These are phyloP conservation scores for Fusarium dlaminii DNA, from an alignment of 2,329 filamentous ascomycete species.

Conservation along the genomic window DNA sequence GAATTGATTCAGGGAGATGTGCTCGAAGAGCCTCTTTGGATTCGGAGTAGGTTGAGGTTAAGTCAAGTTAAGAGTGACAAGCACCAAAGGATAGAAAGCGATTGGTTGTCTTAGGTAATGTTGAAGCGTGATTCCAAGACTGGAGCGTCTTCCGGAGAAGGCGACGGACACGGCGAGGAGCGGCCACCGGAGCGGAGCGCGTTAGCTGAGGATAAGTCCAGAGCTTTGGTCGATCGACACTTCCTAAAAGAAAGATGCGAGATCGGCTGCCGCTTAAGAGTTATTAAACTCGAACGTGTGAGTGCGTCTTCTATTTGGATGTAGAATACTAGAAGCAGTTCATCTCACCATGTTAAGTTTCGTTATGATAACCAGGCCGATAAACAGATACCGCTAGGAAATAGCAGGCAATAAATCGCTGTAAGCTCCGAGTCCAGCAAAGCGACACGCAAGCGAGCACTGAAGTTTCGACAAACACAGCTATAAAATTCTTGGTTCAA, in stretches of 20 bases:
- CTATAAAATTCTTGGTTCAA: slow-evolving; percentile 11
- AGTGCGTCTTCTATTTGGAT: slow-evolving; percentile 19
- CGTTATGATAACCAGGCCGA: not conserved
- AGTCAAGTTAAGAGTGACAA: slow-evolving; percentile 26
- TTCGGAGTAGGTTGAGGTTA: slow-evolving; percentile 7
- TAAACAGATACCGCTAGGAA: slow-evolving; percentile 1
- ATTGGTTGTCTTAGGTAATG: slow-evolving; percentile 28
- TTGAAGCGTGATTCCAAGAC: slow-evolving; percentile 19
- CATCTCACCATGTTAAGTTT: slow-evolving; percentile 13
- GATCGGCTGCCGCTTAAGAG: not conserved
- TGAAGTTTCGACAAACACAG: slow-evolving; percentile 14
- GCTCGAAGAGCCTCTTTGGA: slow-evolving; percentile 11
- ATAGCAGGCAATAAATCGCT: slow-evolving; percentile 28
- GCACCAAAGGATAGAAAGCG: slow-evolving; percentile 8
- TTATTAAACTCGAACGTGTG: not conserved
- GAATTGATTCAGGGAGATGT: not conserved
- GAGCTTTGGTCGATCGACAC: slow-evolving; percentile 20
- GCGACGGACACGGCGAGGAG: slow-evolving; percentile 34
- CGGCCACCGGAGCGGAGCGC: slow-evolving; percentile 24
- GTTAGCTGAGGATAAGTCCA: slow-evolving; percentile 22
- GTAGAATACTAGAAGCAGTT: slow-evolving; percentile 19
- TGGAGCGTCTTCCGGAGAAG: slow-evolving; percentile 29
- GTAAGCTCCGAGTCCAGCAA: not conserved
- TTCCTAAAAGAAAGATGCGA: slow-evolving; percentile 15
- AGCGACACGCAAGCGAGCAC: slow-evolving; percentile 24